These are phyloP conservation scores for Coemansia sp. DNA, from an alignment of 192 early-diverging fungal genomes.

Conservation along the genomic window DNA sequence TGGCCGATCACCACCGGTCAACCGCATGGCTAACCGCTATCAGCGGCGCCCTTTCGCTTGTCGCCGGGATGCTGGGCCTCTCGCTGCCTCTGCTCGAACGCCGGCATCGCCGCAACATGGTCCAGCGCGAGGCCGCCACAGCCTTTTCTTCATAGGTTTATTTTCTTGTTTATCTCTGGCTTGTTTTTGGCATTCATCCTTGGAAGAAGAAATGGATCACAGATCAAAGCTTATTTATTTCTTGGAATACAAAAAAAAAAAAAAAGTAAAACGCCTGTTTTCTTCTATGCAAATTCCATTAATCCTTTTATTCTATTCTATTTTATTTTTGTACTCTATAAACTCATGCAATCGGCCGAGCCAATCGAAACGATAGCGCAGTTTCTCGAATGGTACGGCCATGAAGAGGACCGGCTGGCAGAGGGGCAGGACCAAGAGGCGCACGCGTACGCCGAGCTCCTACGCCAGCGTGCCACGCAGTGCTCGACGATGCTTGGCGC, in stretches of 20 bases:
- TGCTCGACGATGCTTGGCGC: slow-evolving; percentile 56
- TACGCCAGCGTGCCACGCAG: slow-evolving; percentile 10
- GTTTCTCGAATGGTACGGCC: slow-evolving; percentile 93
- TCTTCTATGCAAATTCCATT: background rate
- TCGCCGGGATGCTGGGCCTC: slow-evolving; percentile 24
- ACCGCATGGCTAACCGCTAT: slow-evolving; percentile 24
- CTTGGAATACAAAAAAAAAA: too few species aligned
- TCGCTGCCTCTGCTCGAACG: slow-evolving; percentile 35
- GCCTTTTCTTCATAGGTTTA: too few species aligned
- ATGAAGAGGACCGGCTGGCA: slow-evolving; percentile 78
- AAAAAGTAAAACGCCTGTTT: background rate
- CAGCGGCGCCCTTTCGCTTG: slow-evolving; percentile 25
- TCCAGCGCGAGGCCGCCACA: background rate
- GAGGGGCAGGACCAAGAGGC: slow-evolving; percentile 75
- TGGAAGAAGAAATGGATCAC: too few species aligned
- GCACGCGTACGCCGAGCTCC: slow-evolving; percentile 63
- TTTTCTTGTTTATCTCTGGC: too few species aligned
- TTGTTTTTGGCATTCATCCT: too few species aligned
- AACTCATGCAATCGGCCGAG: slow-evolving; percentile 17
- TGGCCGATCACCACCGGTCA: slow-evolving; percentile 4
- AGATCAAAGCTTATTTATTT: too few species aligned
- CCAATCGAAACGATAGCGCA: slow-evolving; percentile 86
- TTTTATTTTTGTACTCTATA: background rate
- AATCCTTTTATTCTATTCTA: too few species aligned
- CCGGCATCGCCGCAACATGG: background rate